Evolutionary conservation across 2,329 filamentous ascomycete species (phyloP), one percentile per base, ranked within the genome.

Genomic region (Aspergillus novofumigatus): DNA sequence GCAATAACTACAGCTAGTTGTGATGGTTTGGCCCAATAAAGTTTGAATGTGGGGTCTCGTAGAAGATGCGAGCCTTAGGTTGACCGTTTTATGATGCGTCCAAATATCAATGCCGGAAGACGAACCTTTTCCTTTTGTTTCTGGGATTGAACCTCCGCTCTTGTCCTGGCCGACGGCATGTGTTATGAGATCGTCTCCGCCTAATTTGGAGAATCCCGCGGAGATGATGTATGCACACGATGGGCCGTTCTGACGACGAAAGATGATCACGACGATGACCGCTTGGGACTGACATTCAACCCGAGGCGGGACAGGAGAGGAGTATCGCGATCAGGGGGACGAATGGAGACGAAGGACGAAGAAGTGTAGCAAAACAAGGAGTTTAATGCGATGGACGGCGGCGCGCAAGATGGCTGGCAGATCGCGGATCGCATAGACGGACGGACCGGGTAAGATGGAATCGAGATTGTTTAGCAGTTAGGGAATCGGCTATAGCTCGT

Each of bases 101-200:
- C 26, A 45, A 49, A 53, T n/a, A 52, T 25, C 41, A 50, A 32
- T 42, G 29, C 49, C 51, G 17, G 49, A 58, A 59, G 20, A 70
- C 71, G 47, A 54, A 83, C 81, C 80, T 84, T 84, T 75, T 81
- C 81, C 75, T 83, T 81, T 69, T 82, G 80, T 69, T 79, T 81
- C 71, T 84, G 81, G 69, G 80, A 74, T 76, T 84, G 82, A 73
- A 81, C 80, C 76, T 81, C 80, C 67, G 79, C 69, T 72, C 69
- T 74, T 55, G 72, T 73, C 68, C 71, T 73, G 63, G 66, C 66
- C 61, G 69, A 69, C 72, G 75, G 74, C 75, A 77, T 77, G 73
- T 76, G 75, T 75, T 58, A 38, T 64, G 69, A 64, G 64, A 65
- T 65, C 56, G 65, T 61, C 60, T 65, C 67, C 66, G 65, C 56